A percentile compares a stretch with the other conserved stretches of the same genome.
phyloP scores from a whole-genome alignment of 176 grass and related monocot species.

The Zizania latifolia region DNA sequence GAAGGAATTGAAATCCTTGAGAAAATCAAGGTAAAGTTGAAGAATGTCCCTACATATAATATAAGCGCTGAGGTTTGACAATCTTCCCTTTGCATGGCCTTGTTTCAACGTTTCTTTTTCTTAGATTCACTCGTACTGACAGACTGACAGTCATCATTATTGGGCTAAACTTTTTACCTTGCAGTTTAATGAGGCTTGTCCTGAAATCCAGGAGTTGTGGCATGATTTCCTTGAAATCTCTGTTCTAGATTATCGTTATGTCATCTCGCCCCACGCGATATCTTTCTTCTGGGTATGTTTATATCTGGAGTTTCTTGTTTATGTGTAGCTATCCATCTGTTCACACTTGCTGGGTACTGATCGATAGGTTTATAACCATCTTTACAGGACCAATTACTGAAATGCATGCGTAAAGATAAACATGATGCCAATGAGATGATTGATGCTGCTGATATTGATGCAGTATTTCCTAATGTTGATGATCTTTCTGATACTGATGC shows the following conservation, averaged over 20 bases:
- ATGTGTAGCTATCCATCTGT: background rate
- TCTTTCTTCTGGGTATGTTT: background rate
- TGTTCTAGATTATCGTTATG: background rate
- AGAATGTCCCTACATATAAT: background rate
- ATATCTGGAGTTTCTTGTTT: background rate
- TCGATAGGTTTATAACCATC: background rate
- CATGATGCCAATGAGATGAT: background rate
- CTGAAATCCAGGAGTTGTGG: background rate
- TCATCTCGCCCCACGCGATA: background rate
- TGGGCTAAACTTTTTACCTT: background rate
- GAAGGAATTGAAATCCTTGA: background rate
- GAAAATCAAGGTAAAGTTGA: background rate
- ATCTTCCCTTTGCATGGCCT: background rate
- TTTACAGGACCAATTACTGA: background rate
- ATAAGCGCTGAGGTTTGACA: background rate
- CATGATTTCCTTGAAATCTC: background rate
- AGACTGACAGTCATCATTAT: background rate
- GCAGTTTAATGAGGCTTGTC: background rate
- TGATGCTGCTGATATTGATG: background rate
- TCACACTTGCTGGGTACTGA: background rate
- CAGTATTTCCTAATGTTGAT: slow-evolving; percentile 2
- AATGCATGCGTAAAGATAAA: background rate
- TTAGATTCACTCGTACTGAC: background rate
- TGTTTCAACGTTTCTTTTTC: background rate
- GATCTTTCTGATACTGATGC: background rate